Conservation (phyloP, 2,329 filamentous ascomycete species). For the Aspergillus carbonarius region DNA sequence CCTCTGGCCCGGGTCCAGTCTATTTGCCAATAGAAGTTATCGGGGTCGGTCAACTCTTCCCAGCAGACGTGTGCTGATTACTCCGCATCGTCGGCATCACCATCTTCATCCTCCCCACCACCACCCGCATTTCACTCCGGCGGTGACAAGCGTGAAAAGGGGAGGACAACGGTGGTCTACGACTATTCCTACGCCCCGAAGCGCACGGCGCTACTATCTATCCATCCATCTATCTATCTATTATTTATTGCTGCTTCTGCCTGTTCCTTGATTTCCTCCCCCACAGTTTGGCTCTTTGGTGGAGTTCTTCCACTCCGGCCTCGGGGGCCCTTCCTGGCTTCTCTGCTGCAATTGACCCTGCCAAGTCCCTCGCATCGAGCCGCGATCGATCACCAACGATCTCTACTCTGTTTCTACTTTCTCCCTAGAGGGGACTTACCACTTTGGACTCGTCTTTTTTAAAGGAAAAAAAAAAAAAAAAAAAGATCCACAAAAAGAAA, state of each 20-base stretch:
- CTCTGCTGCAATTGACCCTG: neutral
- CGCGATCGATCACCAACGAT: neutral
- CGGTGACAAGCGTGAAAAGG: no score
- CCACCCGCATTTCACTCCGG: no score
- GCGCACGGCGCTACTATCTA: neutral
- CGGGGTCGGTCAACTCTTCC: no score
- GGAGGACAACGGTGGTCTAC: neutral
- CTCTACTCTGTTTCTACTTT: neutral
- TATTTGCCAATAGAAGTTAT: no score
- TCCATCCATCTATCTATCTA: no score
- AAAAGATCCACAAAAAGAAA: no score
- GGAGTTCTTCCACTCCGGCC: neutral
- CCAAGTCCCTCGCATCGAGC: conserved; percentile 2
- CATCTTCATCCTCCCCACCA: no score
- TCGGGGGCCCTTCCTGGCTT: neutral
- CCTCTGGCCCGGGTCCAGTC: neutral
- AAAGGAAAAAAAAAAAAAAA: no score
- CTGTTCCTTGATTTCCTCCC: neutral
- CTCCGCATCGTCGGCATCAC: no score
- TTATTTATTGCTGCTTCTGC: neutral
- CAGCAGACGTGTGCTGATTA: no score
- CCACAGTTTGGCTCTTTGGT: neutral
- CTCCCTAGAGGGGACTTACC: no score
- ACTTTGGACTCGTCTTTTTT: neutral
- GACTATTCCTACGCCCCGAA: neutral